A percentile compares a stretch with the other conserved stretches of the same genome.
Evolutionary conservation across 176 grass and related monocot genomes (phyloP).

Genomic region (Thinopyrum elongatum): DNA sequence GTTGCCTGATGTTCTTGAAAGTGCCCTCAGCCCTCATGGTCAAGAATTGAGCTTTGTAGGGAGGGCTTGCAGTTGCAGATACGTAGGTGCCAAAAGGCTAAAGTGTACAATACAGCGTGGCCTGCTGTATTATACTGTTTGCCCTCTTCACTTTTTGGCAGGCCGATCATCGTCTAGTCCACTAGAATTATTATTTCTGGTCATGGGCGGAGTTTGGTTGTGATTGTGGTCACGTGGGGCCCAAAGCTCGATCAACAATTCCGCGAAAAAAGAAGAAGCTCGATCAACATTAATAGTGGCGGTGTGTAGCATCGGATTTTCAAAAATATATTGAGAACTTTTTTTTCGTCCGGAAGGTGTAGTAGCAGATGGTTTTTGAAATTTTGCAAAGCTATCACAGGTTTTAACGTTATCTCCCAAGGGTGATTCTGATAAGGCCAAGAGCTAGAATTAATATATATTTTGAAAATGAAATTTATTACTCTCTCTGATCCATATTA

Average conservation of each 20-base stretch:
- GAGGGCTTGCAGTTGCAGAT: not conserved
- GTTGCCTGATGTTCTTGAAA: not conserved
- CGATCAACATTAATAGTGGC: not conserved
- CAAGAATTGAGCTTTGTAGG: not conserved
- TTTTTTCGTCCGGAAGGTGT: too few species aligned
- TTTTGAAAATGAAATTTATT: not conserved
- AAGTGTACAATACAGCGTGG: constrained; percentile 23
- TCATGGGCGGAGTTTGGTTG: constrained; percentile 1
- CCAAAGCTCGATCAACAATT: not conserved
- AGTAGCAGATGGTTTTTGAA: too few species aligned
- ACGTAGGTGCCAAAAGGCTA: constrained; percentile 24
- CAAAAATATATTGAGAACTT: not conserved
- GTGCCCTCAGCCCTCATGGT: not conserved
- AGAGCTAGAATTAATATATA: not conserved
- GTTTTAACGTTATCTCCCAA: not conserved
- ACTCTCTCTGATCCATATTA: too few species aligned
- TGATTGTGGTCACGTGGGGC: constrained; percentile 10
- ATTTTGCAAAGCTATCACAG: not conserved
- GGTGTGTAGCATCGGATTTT: not conserved
- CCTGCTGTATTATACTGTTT: constrained; percentile 22
- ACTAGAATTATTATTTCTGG: constrained; percentile 16
- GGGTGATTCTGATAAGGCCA: not conserved
- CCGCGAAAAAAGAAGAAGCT: too few species aligned
- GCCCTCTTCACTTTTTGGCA: constrained; percentile 18
- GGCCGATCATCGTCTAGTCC: constrained; percentile 18